Conservation (phyloP, 75 land plant species). For the Sequoiadendron giganteum region DNA sequence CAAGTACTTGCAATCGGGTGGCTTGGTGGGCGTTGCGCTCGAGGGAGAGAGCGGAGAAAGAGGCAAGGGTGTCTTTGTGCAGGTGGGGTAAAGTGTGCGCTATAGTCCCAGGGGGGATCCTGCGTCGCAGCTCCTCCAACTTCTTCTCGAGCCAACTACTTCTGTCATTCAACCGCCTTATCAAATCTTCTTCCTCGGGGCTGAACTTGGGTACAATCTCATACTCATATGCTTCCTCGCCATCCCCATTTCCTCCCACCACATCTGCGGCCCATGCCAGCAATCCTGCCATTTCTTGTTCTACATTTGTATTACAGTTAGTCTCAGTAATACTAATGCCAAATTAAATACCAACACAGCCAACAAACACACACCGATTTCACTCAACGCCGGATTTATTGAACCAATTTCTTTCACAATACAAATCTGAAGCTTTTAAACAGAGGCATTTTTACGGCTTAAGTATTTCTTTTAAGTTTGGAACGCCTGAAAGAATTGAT, state of each 20-base stretch:
- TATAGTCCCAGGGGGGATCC: slow-evolving; percentile 29
- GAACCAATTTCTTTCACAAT: not conserved
- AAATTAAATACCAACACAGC: not conserved
- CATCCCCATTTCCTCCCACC: slow-evolving; percentile 33
- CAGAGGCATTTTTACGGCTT: too few relatives aligned
- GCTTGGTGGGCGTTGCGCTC: slow-evolving; percentile 26
- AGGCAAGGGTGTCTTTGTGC: slow-evolving; percentile 21
- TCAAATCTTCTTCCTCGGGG: not conserved
- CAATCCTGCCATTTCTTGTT: slow-evolving; percentile 30
- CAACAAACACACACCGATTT: not conserved
- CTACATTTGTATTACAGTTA: not conserved
- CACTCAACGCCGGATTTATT: not conserved
- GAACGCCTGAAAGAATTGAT: too few relatives aligned
- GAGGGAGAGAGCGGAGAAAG: slow-evolving; percentile 23
- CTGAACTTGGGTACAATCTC: not conserved
- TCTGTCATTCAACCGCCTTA: slow-evolving; percentile 24
- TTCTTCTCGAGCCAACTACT: slow-evolving; percentile 30
- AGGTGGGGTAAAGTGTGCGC: slow-evolving; percentile 38
- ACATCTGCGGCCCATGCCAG: slow-evolving; percentile 51
- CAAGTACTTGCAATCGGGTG: slow-evolving; percentile 21
- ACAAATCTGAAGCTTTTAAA: too few relatives aligned
- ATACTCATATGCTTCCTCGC: not conserved
- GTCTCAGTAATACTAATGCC: not conserved
- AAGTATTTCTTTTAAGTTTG: too few relatives aligned
- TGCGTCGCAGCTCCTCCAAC: slow-evolving; percentile 32